phyloP scores from a whole-genome alignment of 225 moss, liverwort and hornwort species.

The Thuidium tamariscinum region DNA sequence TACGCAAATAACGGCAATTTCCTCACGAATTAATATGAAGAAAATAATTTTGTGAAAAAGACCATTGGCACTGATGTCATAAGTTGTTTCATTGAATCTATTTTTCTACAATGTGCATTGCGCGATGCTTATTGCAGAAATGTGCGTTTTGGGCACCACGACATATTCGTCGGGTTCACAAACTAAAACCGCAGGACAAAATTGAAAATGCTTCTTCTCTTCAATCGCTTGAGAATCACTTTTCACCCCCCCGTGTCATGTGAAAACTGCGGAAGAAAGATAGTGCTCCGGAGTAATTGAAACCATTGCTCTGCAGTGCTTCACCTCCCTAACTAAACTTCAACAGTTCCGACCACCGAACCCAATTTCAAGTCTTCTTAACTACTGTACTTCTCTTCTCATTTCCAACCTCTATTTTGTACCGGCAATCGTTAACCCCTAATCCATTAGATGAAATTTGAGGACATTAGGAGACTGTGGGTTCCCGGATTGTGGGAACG shows the following conservation, averaged over 20 bases:
- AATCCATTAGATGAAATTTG: too few species aligned
- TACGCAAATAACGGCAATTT: background rate
- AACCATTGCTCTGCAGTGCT: background rate
- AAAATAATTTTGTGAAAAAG: background rate
- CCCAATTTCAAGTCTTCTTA: background rate
- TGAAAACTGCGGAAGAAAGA: background rate
- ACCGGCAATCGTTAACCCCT: too few species aligned
- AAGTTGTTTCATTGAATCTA: background rate
- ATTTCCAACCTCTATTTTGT: too few species aligned
- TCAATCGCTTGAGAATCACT: background rate
- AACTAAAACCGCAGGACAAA: background rate
- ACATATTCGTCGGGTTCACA: background rate
- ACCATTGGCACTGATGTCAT: background rate
- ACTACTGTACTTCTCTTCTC: background rate
- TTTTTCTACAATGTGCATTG: background rate
- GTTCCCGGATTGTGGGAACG: too few species aligned
- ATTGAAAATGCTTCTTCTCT: background rate
- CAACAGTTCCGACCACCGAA: background rate
- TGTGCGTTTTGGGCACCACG: background rate
- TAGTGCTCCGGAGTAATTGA: background rate
- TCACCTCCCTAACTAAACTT: background rate
- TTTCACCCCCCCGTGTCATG: background rate
- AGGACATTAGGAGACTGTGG: too few species aligned
- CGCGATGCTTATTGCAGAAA: background rate
- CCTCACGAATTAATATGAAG: background rate